Base-by-base conservation (phyloP, 1,284 basidiomycete species). In the Grifola frondosa region DNA sequence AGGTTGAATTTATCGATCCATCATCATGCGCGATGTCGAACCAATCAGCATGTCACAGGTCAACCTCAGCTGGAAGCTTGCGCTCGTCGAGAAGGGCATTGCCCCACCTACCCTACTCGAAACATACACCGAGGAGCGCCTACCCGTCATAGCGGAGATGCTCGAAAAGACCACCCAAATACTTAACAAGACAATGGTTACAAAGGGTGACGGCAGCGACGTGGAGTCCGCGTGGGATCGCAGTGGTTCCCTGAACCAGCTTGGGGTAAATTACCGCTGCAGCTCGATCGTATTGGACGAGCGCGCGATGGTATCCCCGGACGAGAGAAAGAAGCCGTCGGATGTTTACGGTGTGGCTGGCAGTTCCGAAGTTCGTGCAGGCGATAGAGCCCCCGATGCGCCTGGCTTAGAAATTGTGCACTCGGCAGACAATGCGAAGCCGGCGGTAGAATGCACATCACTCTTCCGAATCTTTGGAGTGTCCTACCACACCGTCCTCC, bases 231-330 rank as follows among this genome's bases (percentile, higher is more conserved):
- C n/a, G 9, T 15, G 20, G 15, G 16, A 15, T n/a, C 21, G 20
- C 9, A n/a, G n/a, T n/a, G n/a, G n/a, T n/a, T n/a, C 56, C 2
- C 59, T 74, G 21, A 49, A 57, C 17, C 68, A 70, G 53, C 62
- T 75, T 28, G 73, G 73, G 1, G 63, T 76, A 24, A 75, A 75
- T 54, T 76, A 71, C 45, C 65, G 74, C 16, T 69, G 69, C 64
- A 75, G 73, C 50, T 58, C 66, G 4, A 65, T 75, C 36, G 63
- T 74, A 17, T 30, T 71, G n/a, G 71, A 75, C 39, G 70, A 69
- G 8, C 35, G 50, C 4, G n/a, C n/a, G n/a, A n/a, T n/a, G n/a
- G n/a, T 8, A n/a, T n/a, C n/a, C n/a, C n/a, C n/a, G n/a, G n/a
- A n/a, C n/a, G n/a, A n/a, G n/a, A 25, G 20, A n/a, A n/a, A n/a